These are phyloP conservation scores for Xylaria venustula DNA, from an alignment of 495 filamentous ascomycete genomes.

Conservation along the genomic window DNA sequence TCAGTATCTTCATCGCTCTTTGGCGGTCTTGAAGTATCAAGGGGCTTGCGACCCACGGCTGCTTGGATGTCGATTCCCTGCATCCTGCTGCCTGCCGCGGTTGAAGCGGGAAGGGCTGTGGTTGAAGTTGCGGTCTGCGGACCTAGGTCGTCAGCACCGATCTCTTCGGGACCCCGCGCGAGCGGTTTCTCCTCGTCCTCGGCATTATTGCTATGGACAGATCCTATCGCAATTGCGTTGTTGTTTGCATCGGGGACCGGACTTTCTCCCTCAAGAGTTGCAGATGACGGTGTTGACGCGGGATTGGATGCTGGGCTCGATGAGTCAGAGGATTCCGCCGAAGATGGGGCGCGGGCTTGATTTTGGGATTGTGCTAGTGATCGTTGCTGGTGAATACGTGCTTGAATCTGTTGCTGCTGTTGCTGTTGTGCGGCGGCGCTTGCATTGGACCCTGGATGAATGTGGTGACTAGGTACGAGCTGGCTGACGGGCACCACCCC, in stretches of 20 bases:
- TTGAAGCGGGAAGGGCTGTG: not conserved
- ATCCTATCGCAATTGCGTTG: conserved; percentile 10
- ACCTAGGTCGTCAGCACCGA: conserved; percentile 85
- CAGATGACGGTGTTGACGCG: conserved; percentile 17
- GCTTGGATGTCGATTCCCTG: conserved; percentile 54
- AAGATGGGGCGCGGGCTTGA: conserved; percentile 19
- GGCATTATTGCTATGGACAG: conserved; percentile 33
- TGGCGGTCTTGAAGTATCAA: not conserved
- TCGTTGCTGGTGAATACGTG: conserved; percentile 13
- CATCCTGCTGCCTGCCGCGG: conserved; percentile 33
- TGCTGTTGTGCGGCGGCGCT: conserved; percentile 19
- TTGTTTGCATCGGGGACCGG: conserved; percentile 13
- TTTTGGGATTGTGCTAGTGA: conserved; percentile 28
- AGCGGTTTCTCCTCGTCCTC: conserved; percentile 69
- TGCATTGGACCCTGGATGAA: conserved; percentile 13
- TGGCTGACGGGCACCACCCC: conserved; percentile 60
- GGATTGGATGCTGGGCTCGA: conserved; percentile 22
- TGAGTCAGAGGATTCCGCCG: conserved; percentile 20
- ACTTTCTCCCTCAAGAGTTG: conserved; percentile 24
- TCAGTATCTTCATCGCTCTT: conserved; percentile 15
- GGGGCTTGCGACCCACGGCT: conserved; percentile 47
- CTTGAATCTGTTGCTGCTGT: conserved; percentile 19
- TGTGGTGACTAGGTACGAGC: conserved; percentile 33
- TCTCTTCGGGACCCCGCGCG: conserved; percentile 74
- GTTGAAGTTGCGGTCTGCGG: conserved; percentile 54